A percentile compares a stretch with the other conserved stretches of the same genome.
Evolutionary conservation across 345 rosid genomes (phyloP).

Genomic region (Brassica rapa): DNA sequence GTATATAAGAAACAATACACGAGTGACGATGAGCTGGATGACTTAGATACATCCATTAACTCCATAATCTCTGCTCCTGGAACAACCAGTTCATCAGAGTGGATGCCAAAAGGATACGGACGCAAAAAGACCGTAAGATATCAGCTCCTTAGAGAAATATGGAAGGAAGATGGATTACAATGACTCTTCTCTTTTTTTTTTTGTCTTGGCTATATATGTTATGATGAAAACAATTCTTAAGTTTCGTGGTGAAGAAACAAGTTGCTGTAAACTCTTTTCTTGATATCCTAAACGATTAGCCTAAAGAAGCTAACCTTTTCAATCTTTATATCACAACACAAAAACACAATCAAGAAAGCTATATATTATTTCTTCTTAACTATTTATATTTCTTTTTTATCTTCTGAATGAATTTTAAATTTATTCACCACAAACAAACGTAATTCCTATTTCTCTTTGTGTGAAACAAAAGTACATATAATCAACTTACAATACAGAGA

Average conservation of each 20-base stretch:
- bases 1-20: conserved; percentile 68
- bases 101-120: conserved; percentile 53
- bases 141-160: conserved; percentile 71
- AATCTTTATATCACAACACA: neutral
- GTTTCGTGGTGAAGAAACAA: neutral
- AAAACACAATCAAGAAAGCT: neutral
- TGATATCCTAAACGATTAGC: neutral
- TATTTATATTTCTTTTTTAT: no score
- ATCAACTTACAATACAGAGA: conserved; percentile 31
- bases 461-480: conserved; percentile 20
- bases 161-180: conserved; percentile 58
- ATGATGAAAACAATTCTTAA: neutral
- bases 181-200: neutral
- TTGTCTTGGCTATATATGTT: neutral
- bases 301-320: conserved; percentile 1
- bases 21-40: conserved; percentile 89
- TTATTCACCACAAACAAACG: neutral
- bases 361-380: neutral
- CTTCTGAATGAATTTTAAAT: no score
- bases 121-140: conserved; percentile 61
- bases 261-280: neutral
- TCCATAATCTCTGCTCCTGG: conserved; percentile 52
- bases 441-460: conserved; percentile 10
- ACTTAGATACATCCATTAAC: conserved; percentile 68
- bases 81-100: conserved; percentile 42